Percentiles rank a stretch among this genome's conserved stretches.
These are phyloP conservation scores for Lasiodiplodia sp. DNA, from an alignment of 2,329 filamentous ascomycete species.

Conservation along the genomic window DNA sequence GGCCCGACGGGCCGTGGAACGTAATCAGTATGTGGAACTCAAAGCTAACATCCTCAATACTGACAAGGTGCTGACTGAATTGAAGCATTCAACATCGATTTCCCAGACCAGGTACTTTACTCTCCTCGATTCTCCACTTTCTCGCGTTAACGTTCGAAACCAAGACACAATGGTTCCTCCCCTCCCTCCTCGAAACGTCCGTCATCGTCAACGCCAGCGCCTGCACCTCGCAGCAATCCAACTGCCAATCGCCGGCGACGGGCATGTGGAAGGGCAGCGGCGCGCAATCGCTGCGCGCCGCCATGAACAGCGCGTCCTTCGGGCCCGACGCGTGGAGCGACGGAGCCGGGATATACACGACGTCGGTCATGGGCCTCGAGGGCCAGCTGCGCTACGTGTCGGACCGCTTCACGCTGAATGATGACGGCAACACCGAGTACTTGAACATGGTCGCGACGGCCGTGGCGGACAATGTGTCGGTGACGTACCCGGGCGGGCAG, in stretches of 20 bases:
- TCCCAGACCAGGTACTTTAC: background rate
- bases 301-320: constrained; percentile 2
- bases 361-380: constrained; percentile 5
- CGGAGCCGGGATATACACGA: background rate
- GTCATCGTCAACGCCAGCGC: constrained; percentile 5
- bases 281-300: background rate
- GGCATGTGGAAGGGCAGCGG: constrained; percentile 13
- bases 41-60: background rate
- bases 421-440: background rate
- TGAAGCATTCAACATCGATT: background rate
- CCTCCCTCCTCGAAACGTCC: constrained; percentile 6
- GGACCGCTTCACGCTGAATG: constrained; percentile 2
- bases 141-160: background rate
- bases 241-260: background rate
- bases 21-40: constrained; percentile 2
- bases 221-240: background rate
- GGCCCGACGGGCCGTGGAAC: constrained; percentile 22
- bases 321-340: background rate
- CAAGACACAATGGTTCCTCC: constrained; percentile 3
- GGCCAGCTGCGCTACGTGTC: background rate
- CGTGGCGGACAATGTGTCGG: constrained; percentile 16
- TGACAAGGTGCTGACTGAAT: background rate
- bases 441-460: background rate
- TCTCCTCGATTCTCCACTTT: background rate
- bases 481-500: background rate